Evolutionary conservation across 192 early-diverging fungal species (phyloP).

Genomic region (Coemansia asiatica): DNA sequence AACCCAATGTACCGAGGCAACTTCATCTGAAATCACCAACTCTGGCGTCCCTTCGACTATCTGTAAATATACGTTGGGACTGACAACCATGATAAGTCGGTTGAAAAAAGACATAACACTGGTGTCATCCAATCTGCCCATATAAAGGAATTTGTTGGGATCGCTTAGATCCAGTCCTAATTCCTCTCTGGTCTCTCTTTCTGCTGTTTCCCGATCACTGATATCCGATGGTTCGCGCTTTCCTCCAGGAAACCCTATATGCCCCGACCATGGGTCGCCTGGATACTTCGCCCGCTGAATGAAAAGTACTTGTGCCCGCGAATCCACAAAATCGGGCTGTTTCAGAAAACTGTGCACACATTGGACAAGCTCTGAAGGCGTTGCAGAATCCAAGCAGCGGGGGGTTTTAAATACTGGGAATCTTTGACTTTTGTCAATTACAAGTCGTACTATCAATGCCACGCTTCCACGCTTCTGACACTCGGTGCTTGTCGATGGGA

Average conservation of each 20-base stretch:
- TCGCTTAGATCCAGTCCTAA: constrained; percentile 28
- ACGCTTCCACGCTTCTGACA: constrained; percentile 25
- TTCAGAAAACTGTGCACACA: not conserved
- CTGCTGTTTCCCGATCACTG: constrained; percentile 22
- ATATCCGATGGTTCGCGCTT: constrained; percentile 28
- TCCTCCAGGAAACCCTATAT: constrained; percentile 54
- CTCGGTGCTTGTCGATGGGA: constrained; percentile 13
- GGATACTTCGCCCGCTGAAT: constrained; percentile 44
- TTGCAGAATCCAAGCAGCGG: not conserved
- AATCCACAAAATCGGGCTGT: not conserved
- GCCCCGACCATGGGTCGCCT: constrained; percentile 48
- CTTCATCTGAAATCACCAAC: constrained; percentile 28
- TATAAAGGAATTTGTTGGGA: constrained; percentile 3
- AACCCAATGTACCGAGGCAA: constrained; percentile 46
- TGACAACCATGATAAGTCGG: constrained; percentile 18
- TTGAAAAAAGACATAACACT: constrained; percentile 12
- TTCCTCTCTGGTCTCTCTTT: constrained; percentile 45
- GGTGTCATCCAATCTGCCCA: constrained; percentile 36
- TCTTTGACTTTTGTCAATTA: constrained; percentile 1
- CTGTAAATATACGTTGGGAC: constrained; percentile 44
- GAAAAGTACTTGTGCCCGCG: constrained; percentile 34
- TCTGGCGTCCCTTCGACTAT: constrained; percentile 8
- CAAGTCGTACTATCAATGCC: constrained; percentile 39
- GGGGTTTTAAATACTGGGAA: constrained; percentile 10
- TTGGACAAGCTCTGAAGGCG: not conserved